Evolutionary conservation across 257 asterid species (phyloP).

Genomic region (Ajuga chamaepitys): DNA sequence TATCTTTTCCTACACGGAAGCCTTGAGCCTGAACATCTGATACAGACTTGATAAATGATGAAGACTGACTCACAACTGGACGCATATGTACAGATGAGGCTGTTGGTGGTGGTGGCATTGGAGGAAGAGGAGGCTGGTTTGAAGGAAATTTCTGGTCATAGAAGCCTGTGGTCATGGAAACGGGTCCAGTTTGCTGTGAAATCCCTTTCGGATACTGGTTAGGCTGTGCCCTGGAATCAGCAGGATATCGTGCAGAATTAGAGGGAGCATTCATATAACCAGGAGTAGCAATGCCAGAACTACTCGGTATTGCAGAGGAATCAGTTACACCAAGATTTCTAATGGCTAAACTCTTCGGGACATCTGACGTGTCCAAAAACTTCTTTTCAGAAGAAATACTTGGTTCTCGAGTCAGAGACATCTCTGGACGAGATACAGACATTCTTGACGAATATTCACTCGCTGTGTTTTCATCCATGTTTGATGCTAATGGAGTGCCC

Average conservation of each 20-base stretch:
- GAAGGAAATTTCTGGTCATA: constrained; percentile 55
- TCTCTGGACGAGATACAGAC: constrained; percentile 66
- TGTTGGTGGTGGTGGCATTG: constrained; percentile 60
- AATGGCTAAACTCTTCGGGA: constrained; percentile 37
- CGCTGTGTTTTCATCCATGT: constrained; percentile 54
- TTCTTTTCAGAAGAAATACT: constrained; percentile 78
- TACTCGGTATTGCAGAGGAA: constrained; percentile 35
- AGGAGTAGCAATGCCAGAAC: constrained; percentile 36
- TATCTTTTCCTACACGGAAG: constrained; percentile 34
- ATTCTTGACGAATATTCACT: constrained; percentile 79
- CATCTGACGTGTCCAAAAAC: constrained; percentile 48
- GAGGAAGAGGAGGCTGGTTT: constrained; percentile 72
- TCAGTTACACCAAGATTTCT: constrained; percentile 33
- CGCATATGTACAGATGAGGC: constrained; percentile 38
- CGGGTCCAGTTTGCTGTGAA: constrained; percentile 28
- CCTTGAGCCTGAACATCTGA: constrained; percentile 54
- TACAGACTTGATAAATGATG: constrained; percentile 35
- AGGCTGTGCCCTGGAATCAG: constrained; percentile 51
- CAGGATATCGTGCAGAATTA: constrained; percentile 29
- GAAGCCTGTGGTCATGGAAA: constrained; percentile 36
- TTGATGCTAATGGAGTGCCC: constrained; percentile 45
- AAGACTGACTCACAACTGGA: constrained; percentile 33
- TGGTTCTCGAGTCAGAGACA: constrained; percentile 53
- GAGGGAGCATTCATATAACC: constrained; percentile 35
- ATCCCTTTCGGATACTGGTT: constrained; percentile 39